A percentile compares a stretch with the other conserved stretches of the same genome.
Evolutionary conservation across 768 basidiomycete species (phyloP).

Genomic region (Termitomyces sp.): DNA sequence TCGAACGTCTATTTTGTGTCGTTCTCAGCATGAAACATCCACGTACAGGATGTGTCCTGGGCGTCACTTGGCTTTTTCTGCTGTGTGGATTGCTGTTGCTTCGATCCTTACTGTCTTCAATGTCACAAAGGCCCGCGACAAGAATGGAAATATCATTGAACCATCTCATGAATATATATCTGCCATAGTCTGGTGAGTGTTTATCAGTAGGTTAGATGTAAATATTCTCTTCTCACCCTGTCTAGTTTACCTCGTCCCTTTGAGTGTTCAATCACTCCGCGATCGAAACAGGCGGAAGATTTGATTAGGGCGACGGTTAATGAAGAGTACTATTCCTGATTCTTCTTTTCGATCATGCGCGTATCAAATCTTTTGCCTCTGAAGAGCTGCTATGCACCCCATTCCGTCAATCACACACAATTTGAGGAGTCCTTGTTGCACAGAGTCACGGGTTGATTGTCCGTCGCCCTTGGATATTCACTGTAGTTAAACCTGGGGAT

Average conservation of each 20-base stretch:
- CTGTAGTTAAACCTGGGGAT: too few species aligned
- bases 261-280: background rate
- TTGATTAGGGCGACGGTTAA: background rate
- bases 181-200: constrained; percentile 6
- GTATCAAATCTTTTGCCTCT: too few species aligned
- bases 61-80: constrained; percentile 23
- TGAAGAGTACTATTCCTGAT: background rate
- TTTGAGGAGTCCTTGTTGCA: too few species aligned
- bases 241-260: background rate
- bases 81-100: constrained; percentile 4
- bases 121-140: constrained; percentile 16
- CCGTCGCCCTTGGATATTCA: too few species aligned
- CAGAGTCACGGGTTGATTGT: too few species aligned
- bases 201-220: too few species aligned
- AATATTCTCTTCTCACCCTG: background rate
- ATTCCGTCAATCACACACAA: too few species aligned
- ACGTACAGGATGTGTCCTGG: constrained; percentile 25
- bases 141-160: constrained; percentile 13
- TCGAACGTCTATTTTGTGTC: background rate
- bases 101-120: constrained; percentile 24
- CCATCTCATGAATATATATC: constrained; percentile 8
- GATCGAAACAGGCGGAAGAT: background rate
- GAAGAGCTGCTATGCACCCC: too few species aligned
- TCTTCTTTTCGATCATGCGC: background rate
- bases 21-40: background rate